A percentile compares a stretch with the other conserved stretches of the same genome.
Evolutionary conservation across 495 filamentous ascomycete species (phyloP).

Genomic region (Pseudevernia furfuracea): DNA sequence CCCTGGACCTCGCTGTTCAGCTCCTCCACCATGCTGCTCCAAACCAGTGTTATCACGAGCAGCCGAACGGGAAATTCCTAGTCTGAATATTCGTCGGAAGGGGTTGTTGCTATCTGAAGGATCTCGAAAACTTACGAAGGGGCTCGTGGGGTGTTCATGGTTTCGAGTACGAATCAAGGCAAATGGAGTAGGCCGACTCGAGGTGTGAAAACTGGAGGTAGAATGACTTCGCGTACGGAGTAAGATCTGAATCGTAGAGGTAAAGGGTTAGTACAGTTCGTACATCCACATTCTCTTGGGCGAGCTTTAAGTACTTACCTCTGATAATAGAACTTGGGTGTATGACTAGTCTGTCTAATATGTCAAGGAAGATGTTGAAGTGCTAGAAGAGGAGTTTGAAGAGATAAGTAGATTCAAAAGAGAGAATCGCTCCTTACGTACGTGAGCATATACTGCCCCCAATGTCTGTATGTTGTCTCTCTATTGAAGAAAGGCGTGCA

Average conservation of each 20-base stretch:
- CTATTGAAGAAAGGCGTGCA: no score
- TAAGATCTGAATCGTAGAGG: no score
- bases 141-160: neutral
- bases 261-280: neutral
- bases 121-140: neutral
- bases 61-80: neutral
- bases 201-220: no score
- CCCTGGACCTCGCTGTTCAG: neutral
- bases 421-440: no score
- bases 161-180: neutral
- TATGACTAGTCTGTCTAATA: neutral
- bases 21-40: neutral
- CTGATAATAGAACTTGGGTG: neutral
- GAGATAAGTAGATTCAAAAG: no score
- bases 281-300: neutral
- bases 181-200: neutral
- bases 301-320: neutral
- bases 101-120: neutral
- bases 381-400: no score
- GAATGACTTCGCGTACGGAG: no score
- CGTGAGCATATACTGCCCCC: no score
- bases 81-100: neutral
- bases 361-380: no score
- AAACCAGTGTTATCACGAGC: neutral
- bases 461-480: no score